A percentile compares a stretch with the other conserved stretches of the same genome.
phyloP scores from a whole-genome alignment of 768 basidiomycete species.

The Naganishia antarctica region DNA sequence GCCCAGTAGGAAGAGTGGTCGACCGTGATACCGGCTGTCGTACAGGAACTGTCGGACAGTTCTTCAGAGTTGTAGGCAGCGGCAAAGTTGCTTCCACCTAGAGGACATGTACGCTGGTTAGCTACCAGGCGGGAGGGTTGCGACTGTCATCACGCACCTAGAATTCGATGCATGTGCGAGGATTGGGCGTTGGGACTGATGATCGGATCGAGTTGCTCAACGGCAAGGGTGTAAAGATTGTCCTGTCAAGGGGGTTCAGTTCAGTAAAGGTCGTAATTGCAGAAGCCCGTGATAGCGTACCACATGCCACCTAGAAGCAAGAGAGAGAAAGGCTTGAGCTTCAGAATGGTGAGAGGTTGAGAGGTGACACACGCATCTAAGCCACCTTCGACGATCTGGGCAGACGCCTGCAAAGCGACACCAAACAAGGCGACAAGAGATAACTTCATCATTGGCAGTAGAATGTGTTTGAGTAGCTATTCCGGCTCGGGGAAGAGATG shows the following conservation, averaged over 20 bases:
- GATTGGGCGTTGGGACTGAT: constrained; percentile 38
- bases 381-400: too few species aligned
- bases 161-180: constrained; percentile 45
- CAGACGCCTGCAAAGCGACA: too few species aligned
- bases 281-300: too few species aligned
- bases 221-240: constrained; percentile 30
- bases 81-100: constrained; percentile 24
- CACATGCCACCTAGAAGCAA: too few species aligned
- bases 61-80: constrained; percentile 19
- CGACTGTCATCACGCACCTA: constrained; percentile 23
- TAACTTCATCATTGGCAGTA: too few species aligned
- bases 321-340: too few species aligned
- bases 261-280: too few species aligned
- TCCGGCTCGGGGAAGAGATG: too few species aligned
- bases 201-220: constrained; percentile 44
- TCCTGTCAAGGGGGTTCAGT: constrained; percentile 14
- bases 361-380: too few species aligned
- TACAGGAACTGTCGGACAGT: background rate
- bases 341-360: too few species aligned
- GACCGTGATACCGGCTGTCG: constrained; percentile 30
- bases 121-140: background rate
- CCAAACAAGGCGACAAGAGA: too few species aligned
- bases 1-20: constrained; percentile 36
- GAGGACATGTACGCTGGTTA: background rate
- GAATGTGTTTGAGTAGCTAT: too few species aligned